phyloP scores from a whole-genome alignment of 2,329 filamentous ascomycete genomes.

The Diaporthe sp. region DNA sequence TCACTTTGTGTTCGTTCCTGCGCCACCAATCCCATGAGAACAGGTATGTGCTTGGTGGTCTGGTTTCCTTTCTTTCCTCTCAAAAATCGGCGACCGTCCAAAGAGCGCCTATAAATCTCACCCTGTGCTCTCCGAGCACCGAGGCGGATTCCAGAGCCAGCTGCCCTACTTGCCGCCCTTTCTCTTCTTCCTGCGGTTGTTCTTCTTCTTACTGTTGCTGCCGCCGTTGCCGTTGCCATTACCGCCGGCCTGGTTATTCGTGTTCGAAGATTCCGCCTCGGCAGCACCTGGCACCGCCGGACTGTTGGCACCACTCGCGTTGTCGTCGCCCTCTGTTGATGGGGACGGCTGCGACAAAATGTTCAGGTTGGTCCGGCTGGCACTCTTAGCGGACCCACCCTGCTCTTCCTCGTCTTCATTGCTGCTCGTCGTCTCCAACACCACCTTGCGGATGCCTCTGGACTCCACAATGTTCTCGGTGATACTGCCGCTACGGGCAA shows the following conservation, averaged over 20 bases:
- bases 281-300: conserved; percentile 25
- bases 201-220: conserved; percentile 47
- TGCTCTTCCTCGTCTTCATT: conserved; percentile 50
- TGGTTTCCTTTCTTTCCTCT: background rate
- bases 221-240: conserved; percentile 34
- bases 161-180: conserved; percentile 48
- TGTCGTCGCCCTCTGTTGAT: conserved; percentile 38
- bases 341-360: conserved; percentile 8
- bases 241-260: conserved; percentile 34
- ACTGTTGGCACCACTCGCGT: conserved; percentile 28
- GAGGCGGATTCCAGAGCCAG: conserved; percentile 29
- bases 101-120: background rate
- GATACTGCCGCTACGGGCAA: conserved; percentile 80
- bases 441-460: conserved; percentile 80
- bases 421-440: conserved; percentile 63
- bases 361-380: conserved; percentile 29
- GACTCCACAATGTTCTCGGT: conserved; percentile 83
- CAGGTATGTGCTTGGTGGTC: background rate
- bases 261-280: background rate
- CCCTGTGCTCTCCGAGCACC: background rate
- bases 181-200: conserved; percentile 55
- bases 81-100: background rate
- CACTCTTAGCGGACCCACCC: conserved; percentile 26
- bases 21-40: background rate
- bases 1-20: background rate